Evolutionary conservation across 2,329 filamentous ascomycete genomes (phyloP).

Genomic region (Pseudogymnoascus sp.): DNA sequence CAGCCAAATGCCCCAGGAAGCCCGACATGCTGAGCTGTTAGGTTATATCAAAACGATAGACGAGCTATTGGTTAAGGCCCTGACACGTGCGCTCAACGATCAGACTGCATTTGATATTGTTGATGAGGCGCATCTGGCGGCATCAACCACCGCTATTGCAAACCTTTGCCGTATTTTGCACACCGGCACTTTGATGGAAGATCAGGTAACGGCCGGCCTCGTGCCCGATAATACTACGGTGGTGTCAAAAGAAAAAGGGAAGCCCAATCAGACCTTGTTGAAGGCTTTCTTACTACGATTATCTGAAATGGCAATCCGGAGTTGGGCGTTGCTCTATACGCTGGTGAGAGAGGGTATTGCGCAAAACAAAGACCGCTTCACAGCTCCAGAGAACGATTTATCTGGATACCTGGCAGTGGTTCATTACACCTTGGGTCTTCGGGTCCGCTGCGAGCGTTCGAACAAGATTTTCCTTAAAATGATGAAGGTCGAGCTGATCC

Average conservation of each 20-base stretch:
- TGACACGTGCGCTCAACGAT: constrained; percentile 62
- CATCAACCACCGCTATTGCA: constrained; percentile 63
- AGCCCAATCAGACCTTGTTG: constrained; percentile 35
- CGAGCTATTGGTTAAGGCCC: constrained; percentile 61
- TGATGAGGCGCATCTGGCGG: constrained; percentile 67
- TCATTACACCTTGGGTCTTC: constrained; percentile 75
- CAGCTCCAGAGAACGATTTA: constrained; percentile 60
- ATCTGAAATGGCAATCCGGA: constrained; percentile 77
- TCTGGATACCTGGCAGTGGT: constrained; percentile 73
- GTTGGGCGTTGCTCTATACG: constrained; percentile 81
- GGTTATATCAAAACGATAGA: constrained; percentile 73
- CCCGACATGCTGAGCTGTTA: constrained; percentile 63
- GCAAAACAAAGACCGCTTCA: constrained; percentile 57
- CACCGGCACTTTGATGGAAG: constrained; percentile 71
- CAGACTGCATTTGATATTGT: constrained; percentile 72
- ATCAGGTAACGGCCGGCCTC: constrained; percentile 74
- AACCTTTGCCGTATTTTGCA: constrained; percentile 69
- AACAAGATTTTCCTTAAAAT: constrained; percentile 85
- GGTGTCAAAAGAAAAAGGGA: constrained; percentile 26
- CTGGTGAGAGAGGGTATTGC: constrained; percentile 66
- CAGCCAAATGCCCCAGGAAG: constrained; percentile 45
- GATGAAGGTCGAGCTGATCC: constrained; percentile 76
- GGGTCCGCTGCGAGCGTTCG: constrained; percentile 75
- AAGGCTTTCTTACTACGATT: constrained; percentile 58
- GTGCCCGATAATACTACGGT: constrained; percentile 50